Evolutionary conservation across 2,329 filamentous ascomycete genomes (phyloP).

Genomic region (Colletotrichum gigasporum): DNA sequence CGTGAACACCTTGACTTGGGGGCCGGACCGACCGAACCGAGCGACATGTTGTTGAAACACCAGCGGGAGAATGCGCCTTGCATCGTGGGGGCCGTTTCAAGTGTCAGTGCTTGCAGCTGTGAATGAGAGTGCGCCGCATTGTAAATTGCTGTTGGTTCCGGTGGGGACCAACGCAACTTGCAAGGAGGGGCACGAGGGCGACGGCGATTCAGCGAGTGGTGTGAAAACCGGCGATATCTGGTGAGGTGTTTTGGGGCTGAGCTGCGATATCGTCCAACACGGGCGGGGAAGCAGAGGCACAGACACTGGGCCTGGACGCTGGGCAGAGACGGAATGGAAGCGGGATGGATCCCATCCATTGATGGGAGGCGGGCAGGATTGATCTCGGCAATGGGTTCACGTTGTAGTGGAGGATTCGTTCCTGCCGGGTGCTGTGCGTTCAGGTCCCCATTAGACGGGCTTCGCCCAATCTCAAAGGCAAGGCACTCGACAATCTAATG

Average conservation of each 20-base stretch:
- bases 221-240: no score
- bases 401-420: constrained; percentile 1
- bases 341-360: no score
- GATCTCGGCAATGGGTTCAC: constrained; percentile 12
- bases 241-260: constrained; percentile 12
- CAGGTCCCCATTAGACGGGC: no score
- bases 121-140: neutral
- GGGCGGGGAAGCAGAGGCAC: neutral
- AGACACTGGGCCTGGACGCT: no score
- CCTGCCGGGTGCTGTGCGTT: neutral
- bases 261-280: neutral
- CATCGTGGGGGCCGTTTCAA: constrained; percentile 21
- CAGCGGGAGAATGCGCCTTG: neutral
- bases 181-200: no score
- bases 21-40: constrained; percentile 30
- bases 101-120: neutral
- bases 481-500: no score
- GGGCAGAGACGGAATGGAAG: neutral
- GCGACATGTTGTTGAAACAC: constrained; percentile 18
- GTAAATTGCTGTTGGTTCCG: neutral
- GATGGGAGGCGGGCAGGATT: no score
- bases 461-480: neutral
- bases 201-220: no score
- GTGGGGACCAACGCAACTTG: no score
- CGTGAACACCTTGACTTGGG: constrained; percentile 17